Evolutionary conservation across 371 early-diverging fungal species (phyloP).

Genomic region (Mortierella polycephala): DNA sequence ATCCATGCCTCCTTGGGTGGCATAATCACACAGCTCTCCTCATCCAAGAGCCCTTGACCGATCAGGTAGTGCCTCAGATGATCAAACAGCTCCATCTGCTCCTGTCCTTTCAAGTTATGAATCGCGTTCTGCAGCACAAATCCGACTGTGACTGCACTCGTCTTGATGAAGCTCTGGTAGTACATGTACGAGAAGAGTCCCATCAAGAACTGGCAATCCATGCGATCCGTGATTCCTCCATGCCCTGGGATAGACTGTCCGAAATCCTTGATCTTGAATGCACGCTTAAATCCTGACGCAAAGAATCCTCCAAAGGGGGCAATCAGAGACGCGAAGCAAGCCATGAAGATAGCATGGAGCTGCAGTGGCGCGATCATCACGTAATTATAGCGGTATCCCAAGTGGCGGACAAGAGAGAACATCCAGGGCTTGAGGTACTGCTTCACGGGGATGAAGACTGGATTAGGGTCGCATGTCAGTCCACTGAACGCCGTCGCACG

Average conservation of each 20-base stretch:
- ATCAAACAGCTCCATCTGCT: slow-evolving; percentile 69
- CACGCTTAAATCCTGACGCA: slow-evolving; percentile 98
- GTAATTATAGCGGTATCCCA: slow-evolving; percentile 38
- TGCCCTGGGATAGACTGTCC: slow-evolving; percentile 98
- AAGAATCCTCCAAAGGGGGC: slow-evolving; percentile 99
- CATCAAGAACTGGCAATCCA: slow-evolving; percentile 99
- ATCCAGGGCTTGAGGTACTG: slow-evolving; percentile 63
- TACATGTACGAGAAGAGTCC: slow-evolving; percentile 95
- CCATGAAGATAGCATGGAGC: slow-evolving; percentile 90
- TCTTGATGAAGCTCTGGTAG: slow-evolving; percentile 88
- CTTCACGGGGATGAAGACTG: slow-evolving; percentile 72
- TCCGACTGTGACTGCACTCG: slow-evolving; percentile 64
- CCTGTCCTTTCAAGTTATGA: slow-evolving; percentile 58
- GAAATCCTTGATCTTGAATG: slow-evolving; percentile 99
- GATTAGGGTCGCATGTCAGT: slow-evolving; percentile 70
- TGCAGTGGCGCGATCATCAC: slow-evolving; percentile 85
- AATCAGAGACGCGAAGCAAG: slow-evolving; percentile 95
- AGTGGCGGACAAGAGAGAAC: slow-evolving; percentile 55
- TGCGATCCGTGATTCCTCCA: slow-evolving; percentile 98
- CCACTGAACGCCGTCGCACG: slow-evolving; percentile 64
- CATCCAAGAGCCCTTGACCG: slow-evolving; percentile 65
- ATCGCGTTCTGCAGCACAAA: slow-evolving; percentile 64
- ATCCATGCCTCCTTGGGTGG: slow-evolving; percentile 53
- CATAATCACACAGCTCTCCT: slow-evolving; percentile 46
- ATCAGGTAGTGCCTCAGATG: slow-evolving; percentile 66